Percentiles rank a stretch among this genome's conserved stretches.
Conservation (phyloP, 495 filamentous ascomycete species). For the Aspergillus nidulans region DNA sequence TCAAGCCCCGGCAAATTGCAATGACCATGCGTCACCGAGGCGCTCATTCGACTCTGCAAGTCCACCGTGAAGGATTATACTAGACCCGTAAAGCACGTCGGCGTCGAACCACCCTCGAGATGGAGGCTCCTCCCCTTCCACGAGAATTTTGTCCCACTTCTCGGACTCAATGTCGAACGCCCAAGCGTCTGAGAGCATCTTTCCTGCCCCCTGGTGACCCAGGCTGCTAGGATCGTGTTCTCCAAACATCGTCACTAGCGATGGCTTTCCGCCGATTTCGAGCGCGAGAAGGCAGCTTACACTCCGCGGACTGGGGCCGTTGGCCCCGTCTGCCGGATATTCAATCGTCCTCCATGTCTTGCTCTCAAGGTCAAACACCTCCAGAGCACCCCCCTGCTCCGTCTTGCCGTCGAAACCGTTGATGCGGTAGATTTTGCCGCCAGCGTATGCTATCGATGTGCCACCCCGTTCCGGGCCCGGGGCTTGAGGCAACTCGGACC, state of each 20-base stretch:
- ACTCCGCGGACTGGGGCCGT: constrained; percentile 33
- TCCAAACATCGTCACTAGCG: constrained; percentile 64
- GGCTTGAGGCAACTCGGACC: constrained; percentile 58
- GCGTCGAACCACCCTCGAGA: constrained; percentile 45
- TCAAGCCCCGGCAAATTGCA: background rate
- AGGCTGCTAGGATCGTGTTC: constrained; percentile 57
- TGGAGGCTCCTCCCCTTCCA: constrained; percentile 28
- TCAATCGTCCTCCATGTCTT: constrained; percentile 43
- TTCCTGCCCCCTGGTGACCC: constrained; percentile 64
- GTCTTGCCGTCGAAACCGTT: constrained; percentile 65
- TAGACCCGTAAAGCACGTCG: constrained; percentile 17
- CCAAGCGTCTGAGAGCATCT: constrained; percentile 71
- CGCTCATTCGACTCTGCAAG: constrained; percentile 16
- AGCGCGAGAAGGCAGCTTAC: constrained; percentile 44
- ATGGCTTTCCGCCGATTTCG: constrained; percentile 48
- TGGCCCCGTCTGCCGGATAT: constrained; percentile 43
- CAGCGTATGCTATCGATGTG: constrained; percentile 53
- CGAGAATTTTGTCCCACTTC: constrained; percentile 48
- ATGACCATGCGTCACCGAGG: constrained; percentile 8
- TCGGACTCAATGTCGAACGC: constrained; percentile 57
- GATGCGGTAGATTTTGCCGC: constrained; percentile 61
- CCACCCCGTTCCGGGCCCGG: constrained; percentile 60
- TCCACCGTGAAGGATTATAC: constrained; percentile 13
- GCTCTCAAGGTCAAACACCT: constrained; percentile 41
- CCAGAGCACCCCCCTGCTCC: constrained; percentile 62